Evolutionary conservation across 352 stramenopile species (phyloP), one percentile per base, ranked within the genome.

Genomic region (Phytophthora boehmeriae): DNA sequence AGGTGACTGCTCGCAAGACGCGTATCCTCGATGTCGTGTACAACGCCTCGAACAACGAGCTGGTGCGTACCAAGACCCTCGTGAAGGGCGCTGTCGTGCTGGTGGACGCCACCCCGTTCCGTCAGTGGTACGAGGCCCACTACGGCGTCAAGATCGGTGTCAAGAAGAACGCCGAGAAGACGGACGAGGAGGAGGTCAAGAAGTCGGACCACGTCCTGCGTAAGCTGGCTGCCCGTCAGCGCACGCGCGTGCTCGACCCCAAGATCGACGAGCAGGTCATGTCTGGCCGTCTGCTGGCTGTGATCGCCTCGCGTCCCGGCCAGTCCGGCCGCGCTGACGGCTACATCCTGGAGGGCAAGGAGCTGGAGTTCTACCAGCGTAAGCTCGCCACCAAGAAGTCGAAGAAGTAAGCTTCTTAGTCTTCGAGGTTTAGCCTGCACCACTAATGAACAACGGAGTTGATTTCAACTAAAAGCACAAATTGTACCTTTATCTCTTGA

Each of bases 41-140:
- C 97, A 99, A 99, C 83, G 95, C 97, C 48, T 99, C 97, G 69
- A 99, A 99, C 96, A 99, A 99, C 90, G 98, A 99, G 77, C 90
- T 99, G 65, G 98, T 99, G 61, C 96, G 98, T 83, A 99, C 98
- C 72, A 99, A 99, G 93, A 99, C 98, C 27, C 84, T 99, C 28
- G 98, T 99, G 47, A 99, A 99, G 93, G 97, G 97, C 71, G 89
- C 92, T 59, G 98, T 99, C 63, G 90, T 99, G 48, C 72, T 98
- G 45, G 96, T 99, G 49, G 98, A 99, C 89, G 97, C 97, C 38
- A 97, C 98, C 28, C 97, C 98, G 36, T 99, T 99, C 95, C 97
- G 98, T 78, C 86, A 98, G 65, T 99, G 97, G 97, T 99, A 99
- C 80, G 97, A 99, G 76, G 87, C 87, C 54, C 97, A 99, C 93